Evolutionary conservation across 768 basidiomycete genomes (phyloP).

Genomic region (Chlorophyllum brunneum): DNA sequence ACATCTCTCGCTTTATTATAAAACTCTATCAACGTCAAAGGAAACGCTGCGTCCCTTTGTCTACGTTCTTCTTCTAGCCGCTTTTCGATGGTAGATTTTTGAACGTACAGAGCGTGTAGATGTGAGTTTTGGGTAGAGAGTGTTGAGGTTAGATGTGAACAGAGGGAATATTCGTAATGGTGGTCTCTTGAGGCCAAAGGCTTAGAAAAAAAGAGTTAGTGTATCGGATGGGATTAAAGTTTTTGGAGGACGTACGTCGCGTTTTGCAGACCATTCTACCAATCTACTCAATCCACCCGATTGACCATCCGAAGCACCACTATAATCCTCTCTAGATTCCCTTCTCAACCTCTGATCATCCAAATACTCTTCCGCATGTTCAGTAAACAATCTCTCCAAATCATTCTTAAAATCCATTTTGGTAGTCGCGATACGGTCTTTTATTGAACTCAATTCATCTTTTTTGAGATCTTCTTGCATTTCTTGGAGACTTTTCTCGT

Average conservation of each 20-base stretch:
- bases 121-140: neutral
- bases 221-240: neutral
- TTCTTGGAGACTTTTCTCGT: slow-evolving; percentile 2
- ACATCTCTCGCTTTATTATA: neutral
- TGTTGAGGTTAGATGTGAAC: neutral
- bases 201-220: neutral
- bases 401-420: slow-evolving; percentile 2
- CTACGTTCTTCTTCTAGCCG: neutral
- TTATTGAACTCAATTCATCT: neutral
- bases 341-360: slow-evolving; percentile 6
- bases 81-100: neutral
- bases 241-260: slow-evolving; percentile 1
- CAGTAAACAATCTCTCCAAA: slow-evolving; percentile 1
- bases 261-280: slow-evolving; percentile 10
- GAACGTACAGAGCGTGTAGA: neutral
- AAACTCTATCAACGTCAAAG: slow-evolving; percentile 4
- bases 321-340: slow-evolving; percentile 4
- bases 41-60: slow-evolving; percentile 5
- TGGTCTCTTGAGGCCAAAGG: neutral
- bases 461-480: slow-evolving; percentile 8
- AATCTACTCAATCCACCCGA: neutral
- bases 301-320: neutral
- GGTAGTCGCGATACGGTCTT: slow-evolving; percentile 2
- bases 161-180: neutral
- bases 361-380: slow-evolving; percentile 8